Evolutionary conservation across 768 basidiomycete species (phyloP), one percentile per base, ranked within the genome.

Genomic region (Tricholoma sp.): DNA sequence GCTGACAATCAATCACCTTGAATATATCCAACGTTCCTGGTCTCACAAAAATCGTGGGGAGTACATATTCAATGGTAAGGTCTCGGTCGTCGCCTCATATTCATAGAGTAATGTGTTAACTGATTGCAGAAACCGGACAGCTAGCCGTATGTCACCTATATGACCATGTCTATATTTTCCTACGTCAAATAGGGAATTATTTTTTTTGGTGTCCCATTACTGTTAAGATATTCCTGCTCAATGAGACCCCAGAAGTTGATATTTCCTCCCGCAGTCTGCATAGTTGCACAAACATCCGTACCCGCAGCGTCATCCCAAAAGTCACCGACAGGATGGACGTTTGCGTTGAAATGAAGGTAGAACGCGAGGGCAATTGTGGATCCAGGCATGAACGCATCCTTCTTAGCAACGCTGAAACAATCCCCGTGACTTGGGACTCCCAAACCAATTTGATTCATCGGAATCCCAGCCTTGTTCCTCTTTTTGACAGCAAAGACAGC

Each of bases 381-480:
- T 12, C 73, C 72, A 2, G 63, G 52, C 15, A 71, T 63, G 63
- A 82, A 73, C 0, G 88, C 88, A 37, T 70, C 63, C 6, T 66
- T 65, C 24, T 64, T 63, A 8, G 63, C 57, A 53, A 91, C 88
- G 47, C 68, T 64, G 80, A 78, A 95, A 20, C 89, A 82, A 72
- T 95, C 92, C 0, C 91, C 91, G 68, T 92, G 95, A 8, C 83
- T 73, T 1, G 94, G 79, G 0, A 98, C 86, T 51, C 91, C 95
- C 34, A 98, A 80, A 15, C 92, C 83, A 51, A 96, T 81, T 58
- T 79, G 65, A 45, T 75, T 66, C 9, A 76, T 69, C 18, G 94
- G 89, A 66, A 98, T 82, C 31, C 90, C 90, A 24, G 94, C 92
- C 0, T 66, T 68, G 1, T 75, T 80, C 94, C 94, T 97, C 11